phyloP scores from a whole-genome alignment of 176 grass and related monocot species.

The Phyllostachys edulis region DNA sequence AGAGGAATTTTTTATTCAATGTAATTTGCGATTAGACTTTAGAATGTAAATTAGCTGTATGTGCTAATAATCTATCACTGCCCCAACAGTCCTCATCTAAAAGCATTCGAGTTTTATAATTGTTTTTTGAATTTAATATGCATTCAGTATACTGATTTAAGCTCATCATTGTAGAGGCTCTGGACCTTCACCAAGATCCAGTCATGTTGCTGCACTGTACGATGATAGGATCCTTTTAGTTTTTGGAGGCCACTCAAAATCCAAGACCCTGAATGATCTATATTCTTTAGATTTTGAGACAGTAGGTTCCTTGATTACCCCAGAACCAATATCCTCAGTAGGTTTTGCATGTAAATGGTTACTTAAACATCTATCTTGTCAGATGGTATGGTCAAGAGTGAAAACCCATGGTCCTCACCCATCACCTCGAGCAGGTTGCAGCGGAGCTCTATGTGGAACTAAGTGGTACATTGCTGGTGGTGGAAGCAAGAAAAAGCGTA shows the following conservation, averaged over 20 bases:
- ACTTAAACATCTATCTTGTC: conserved; percentile 15
- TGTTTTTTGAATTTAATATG: background rate
- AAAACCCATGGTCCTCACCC: conserved; percentile 80
- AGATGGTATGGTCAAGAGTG: conserved; percentile 97
- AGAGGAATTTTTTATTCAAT: conserved; percentile 6
- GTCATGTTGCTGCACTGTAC: conserved; percentile 75
- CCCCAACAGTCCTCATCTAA: conserved; percentile 1
- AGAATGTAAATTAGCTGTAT: background rate
- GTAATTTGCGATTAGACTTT: conserved; percentile 1
- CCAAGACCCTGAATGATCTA: conserved; percentile 85
- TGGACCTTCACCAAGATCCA: conserved; percentile 85
- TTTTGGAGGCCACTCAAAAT: conserved; percentile 96
- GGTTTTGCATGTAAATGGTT: background rate
- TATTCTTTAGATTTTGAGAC: conserved; percentile 98
- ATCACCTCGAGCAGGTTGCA: conserved; percentile 81
- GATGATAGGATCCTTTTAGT: conserved; percentile 82
- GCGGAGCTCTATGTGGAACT: conserved; percentile 84
- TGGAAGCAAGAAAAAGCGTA: conserved; percentile 96
- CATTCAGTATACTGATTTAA: conserved; percentile 28
- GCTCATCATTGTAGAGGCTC: conserved; percentile 59
- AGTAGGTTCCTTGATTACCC: conserved; percentile 50
- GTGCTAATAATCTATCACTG: background rate
- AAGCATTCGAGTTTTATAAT: background rate
- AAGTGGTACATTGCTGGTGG: conserved; percentile 97
- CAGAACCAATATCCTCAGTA: background rate